These are phyloP conservation scores for Halophytophthora batemanensis DNA, from an alignment of 352 stramenopile genomes.

Conservation along the genomic window DNA sequence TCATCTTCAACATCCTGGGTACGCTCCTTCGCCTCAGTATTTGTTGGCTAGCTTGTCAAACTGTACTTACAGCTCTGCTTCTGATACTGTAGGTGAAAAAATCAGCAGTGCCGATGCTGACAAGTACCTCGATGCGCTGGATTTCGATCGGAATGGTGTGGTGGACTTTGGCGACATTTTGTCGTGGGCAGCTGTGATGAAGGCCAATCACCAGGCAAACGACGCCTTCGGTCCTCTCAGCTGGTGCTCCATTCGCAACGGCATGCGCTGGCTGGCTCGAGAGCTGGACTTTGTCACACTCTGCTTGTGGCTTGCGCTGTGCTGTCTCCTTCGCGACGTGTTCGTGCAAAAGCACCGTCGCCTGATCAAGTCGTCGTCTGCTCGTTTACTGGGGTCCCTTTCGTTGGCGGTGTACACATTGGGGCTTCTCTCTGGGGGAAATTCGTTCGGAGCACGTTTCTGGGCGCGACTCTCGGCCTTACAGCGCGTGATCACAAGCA, in stretches of 20 bases:
- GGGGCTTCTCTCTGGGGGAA: slow-evolving; percentile 12
- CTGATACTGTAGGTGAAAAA: slow-evolving; percentile 36
- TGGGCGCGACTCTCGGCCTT: slow-evolving; percentile 7
- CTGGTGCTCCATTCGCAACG: slow-evolving; percentile 15
- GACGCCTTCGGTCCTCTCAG: slow-evolving; percentile 16
- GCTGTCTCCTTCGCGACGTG: slow-evolving; percentile 33
- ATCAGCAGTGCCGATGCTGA: slow-evolving; percentile 49
- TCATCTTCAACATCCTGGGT: slow-evolving; percentile 79
- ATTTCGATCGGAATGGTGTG: slow-evolving; percentile 69
- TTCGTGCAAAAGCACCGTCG: slow-evolving; percentile 31
- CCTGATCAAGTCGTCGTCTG: slow-evolving; percentile 30
- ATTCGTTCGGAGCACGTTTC: slow-evolving; percentile 5
- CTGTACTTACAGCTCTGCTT: slow-evolving; percentile 1
- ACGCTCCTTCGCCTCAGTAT: slow-evolving; percentile 1
- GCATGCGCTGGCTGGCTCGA: slow-evolving; percentile 10
- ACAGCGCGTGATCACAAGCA: not conserved
- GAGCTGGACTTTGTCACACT: slow-evolving; percentile 16
- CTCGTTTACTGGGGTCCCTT: slow-evolving; percentile 19
- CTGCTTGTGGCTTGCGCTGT: slow-evolving; percentile 29
- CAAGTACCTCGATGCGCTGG: slow-evolving; percentile 63
- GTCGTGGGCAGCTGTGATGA: slow-evolving; percentile 74
- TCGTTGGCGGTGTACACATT: slow-evolving; percentile 31
- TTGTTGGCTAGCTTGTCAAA: too few relatives aligned
- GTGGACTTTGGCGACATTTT: slow-evolving; percentile 79
- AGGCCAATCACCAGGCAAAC: slow-evolving; percentile 43